Evolutionary conservation across 768 basidiomycete genomes (phyloP).

Genomic region (Suillus ampliporus): DNA sequence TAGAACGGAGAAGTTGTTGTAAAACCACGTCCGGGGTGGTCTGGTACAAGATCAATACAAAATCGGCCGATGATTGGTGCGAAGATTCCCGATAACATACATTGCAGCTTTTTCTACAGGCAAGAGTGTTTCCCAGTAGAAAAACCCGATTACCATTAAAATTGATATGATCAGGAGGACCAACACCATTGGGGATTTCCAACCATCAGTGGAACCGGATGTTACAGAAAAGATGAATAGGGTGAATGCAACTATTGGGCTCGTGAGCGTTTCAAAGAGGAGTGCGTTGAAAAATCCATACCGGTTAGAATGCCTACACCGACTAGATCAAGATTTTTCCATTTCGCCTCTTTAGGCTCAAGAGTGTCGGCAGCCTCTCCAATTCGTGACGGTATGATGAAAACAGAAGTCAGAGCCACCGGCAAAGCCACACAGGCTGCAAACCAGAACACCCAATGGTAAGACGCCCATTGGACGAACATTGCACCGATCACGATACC

Average conservation of each 20-base stretch:
- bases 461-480: conserved; percentile 46
- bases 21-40: conserved; percentile 49
- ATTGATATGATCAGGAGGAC: conserved; percentile 52
- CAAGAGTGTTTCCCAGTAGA: conserved; percentile 53
- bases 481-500: conserved; percentile 50
- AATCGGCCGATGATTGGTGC: background rate
- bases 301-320: conserved; percentile 46
- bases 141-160: conserved; percentile 47
- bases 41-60: conserved; percentile 21
- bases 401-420: conserved; percentile 35
- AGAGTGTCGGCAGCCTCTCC: conserved; percentile 6
- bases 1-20: conserved; percentile 46
- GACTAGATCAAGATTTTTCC: conserved; percentile 42
- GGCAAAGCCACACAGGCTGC: conserved; percentile 44
- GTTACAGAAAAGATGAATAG: conserved; percentile 47
- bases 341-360: conserved; percentile 17
- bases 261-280: background rate
- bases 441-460: conserved; percentile 58
- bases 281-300: conserved; percentile 16
- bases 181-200: conserved; percentile 51
- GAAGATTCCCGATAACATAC: conserved; percentile 30
- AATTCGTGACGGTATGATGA: conserved; percentile 39
- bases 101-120: conserved; percentile 48
- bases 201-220: conserved; percentile 53
- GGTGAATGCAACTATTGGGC: conserved; percentile 31